Conservation (phyloP, 371 early-diverging fungal species). For the Mucor racemosus region DNA sequence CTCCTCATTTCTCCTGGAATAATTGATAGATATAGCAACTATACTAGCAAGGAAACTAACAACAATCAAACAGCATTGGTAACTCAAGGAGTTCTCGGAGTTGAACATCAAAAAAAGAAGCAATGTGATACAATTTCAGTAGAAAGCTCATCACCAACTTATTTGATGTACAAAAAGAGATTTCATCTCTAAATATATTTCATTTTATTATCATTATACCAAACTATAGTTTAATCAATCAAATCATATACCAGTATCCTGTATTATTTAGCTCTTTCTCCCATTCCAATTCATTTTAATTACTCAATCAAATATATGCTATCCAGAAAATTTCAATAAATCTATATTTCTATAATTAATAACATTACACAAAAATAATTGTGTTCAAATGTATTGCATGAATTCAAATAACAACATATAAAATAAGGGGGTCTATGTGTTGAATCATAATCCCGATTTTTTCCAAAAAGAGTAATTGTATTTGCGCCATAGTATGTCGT, state of each 20-base stretch:
- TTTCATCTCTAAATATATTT: constrained; percentile 15
- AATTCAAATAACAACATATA: constrained; percentile 2
- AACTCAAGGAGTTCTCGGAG: background rate
- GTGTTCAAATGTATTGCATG: background rate
- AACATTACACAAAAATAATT: background rate
- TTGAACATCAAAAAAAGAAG: background rate
- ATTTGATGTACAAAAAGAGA: constrained; percentile 27
- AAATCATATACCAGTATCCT: background rate
- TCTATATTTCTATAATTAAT: background rate
- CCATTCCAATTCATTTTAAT: background rate
- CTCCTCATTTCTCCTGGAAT: constrained; percentile 19
- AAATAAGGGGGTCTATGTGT: background rate
- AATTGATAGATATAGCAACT: constrained; percentile 9
- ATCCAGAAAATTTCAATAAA: background rate
- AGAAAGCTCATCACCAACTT: constrained; percentile 29
- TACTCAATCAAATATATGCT: background rate
- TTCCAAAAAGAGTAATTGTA: background rate
- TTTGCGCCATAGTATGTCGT: background rate
- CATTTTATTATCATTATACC: background rate
- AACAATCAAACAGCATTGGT: background rate
- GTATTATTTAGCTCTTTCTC: background rate
- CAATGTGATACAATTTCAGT: constrained; percentile 5
- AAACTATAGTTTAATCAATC: background rate
- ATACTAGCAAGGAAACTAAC: background rate
- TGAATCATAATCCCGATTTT: background rate